Evolutionary conservation across 306 rosid genomes (phyloP), one percentile per base, ranked within the genome.

Genomic region (Cucumis hystrix): DNA sequence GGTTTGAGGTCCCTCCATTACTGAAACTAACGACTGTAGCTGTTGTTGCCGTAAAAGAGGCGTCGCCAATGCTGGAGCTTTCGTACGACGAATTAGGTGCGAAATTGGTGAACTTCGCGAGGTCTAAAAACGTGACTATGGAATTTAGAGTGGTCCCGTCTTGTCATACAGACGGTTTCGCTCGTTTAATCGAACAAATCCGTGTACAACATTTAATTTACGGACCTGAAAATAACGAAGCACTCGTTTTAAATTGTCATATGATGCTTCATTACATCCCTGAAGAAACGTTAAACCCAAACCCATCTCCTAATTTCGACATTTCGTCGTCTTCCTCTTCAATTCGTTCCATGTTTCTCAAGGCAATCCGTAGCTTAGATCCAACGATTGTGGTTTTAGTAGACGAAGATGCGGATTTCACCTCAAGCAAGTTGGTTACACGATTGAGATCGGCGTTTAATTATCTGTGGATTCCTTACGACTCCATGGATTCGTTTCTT

Each of bases 231-330:
- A 81, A 74, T 45, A 77, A 78, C 1, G 96, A 89, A 41, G 97
- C 98, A 6, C 51, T 95, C 39, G 84, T 95, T 14, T 79, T 95
- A 3, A 95, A 95, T 77, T 92, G 97, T 54, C 99, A 95, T 79
- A 92, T 95, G 99, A 86, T 87, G 93, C 97, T 95, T 75, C 99
- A 90, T 63, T 86, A 88, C 61, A 91, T 92, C 21, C 93, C 96
- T 0, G 98, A 95, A 3, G 96, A 91, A 77, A 82, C 89, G 49
- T 80, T 89, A 5, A 79, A 54, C 28, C 56, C 79, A 30, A 21
- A 21, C n/a, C 74, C 82, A 60, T 43, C 74, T 20, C 78, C 75
- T 40, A 41, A 45, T 63, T 77, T 58, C 12, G 47, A 61, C 74
- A 20, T 43, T 3, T 18, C 86, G 0, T 71, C 49, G 1, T 2